Evolutionary conservation across 2,329 filamentous ascomycete species (phyloP), one percentile per base, ranked within the genome.

Genomic region (Aspergillus sp.): DNA sequence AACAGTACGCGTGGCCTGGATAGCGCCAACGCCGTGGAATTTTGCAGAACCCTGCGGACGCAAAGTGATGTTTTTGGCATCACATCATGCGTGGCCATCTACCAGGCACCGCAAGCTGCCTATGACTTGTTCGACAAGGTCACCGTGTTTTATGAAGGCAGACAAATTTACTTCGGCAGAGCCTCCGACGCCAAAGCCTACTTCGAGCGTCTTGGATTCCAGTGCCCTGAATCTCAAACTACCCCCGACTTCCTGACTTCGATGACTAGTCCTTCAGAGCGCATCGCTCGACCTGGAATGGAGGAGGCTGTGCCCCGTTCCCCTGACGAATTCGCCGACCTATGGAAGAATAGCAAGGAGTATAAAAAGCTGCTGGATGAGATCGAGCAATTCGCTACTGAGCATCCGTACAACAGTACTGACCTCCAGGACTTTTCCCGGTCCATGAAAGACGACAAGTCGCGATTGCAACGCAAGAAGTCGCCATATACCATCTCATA

Each of bases 401-500:
- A 59, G 3, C 36, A 59, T 18, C 56, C 56, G 16, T 56, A 59
- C 16, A 20, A 54, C 16, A 24, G 6, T 11, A 26, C 12, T 12
- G 42, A 54, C 14, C 32, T 56, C 12, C 61, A 71, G 11, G 59
- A 64, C 6, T 78, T 77, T 54, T 64, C 67, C 56, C 57, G 69
- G 18, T 75, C 77, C n/a, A 66, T 74, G 24, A 63, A 61, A 55
- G 64, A 73, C 7, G 69, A 76, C 54, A 71, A 75, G 59, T 69
- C 77, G 11, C 76, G 73, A 57, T 45, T 62, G n/a, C 71, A 75
- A 62, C 87, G 90, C 3, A 71, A 81, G 51, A 85, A 85, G 72
- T 95, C 90, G 0, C 91, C 92, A 0, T 96, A 88, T 73, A 96
- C 91, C 1, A 80, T 96, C 22, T 93, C 90, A 0, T 91, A 88